phyloP scores from a whole-genome alignment of 305 asterid genomes.

The Solanum hybrid region DNA sequence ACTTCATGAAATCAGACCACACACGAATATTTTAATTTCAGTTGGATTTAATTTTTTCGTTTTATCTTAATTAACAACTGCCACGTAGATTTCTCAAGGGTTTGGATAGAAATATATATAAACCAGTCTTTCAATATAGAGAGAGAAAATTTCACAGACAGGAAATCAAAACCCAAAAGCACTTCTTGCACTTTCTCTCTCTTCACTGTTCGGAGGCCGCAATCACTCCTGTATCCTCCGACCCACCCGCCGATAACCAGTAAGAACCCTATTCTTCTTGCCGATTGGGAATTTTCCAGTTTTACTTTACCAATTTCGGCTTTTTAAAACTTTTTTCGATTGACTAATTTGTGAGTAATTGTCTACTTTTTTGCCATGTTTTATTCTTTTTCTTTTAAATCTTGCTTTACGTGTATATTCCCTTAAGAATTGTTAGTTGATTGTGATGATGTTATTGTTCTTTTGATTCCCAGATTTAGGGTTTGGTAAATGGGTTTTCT shows the following conservation, averaged over 20 bases:
- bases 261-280: not conserved
- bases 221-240: not conserved
- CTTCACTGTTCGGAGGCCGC: not conserved
- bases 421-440: not conserved
- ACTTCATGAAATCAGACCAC: not conserved
- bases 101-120: not conserved
- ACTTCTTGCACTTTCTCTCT: not conserved
- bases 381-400: not conserved
- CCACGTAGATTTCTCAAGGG: not conserved
- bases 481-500: not conserved
- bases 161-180: not conserved
- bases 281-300: not conserved
- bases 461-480: not conserved
- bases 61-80: not conserved
- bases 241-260: not conserved
- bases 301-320: not conserved
- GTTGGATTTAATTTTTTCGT: not conserved
- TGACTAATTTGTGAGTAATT: not conserved
- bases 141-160: not conserved
- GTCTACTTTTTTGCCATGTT: not conserved
- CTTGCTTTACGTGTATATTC: not conserved
- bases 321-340: not conserved
- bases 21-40: not conserved
- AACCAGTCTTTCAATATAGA: not conserved
- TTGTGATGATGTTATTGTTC: not conserved